phyloP scores from a whole-genome alignment of 306 rosid genomes.

The Malus asiatica region DNA sequence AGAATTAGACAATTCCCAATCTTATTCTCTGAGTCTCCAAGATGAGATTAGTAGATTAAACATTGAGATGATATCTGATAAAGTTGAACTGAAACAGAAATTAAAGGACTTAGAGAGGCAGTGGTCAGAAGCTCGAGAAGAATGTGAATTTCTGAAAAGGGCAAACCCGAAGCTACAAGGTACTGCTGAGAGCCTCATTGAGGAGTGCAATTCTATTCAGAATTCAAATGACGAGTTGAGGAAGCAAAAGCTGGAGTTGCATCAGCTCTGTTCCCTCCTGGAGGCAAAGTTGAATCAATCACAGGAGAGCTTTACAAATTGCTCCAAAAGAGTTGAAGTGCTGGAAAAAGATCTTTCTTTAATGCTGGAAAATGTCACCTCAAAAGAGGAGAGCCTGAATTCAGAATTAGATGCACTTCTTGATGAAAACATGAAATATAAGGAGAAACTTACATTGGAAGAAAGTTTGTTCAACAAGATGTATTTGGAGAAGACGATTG shows the following conservation, averaged over 20 bases:
- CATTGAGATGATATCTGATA: slow-evolving; percentile 14
- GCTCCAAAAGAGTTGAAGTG: slow-evolving; percentile 25
- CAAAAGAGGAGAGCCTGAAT: slow-evolving; percentile 28
- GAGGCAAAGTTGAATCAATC: slow-evolving; percentile 30
- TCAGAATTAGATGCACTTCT: slow-evolving; percentile 29
- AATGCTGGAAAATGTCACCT: slow-evolving; percentile 23
- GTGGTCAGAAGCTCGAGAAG: slow-evolving; percentile 30
- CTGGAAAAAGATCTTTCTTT: slow-evolving; percentile 24
- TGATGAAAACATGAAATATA: slow-evolving; percentile 26
- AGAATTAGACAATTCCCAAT: slow-evolving; percentile 26
- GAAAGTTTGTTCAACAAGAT: slow-evolving; percentile 22
- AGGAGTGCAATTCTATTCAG: slow-evolving; percentile 28
- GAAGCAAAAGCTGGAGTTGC: slow-evolving; percentile 28
- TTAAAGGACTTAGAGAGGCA: slow-evolving; percentile 23
- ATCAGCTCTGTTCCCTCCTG: slow-evolving; percentile 22
- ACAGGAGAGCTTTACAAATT: slow-evolving; percentile 17
- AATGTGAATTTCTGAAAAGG: slow-evolving; percentile 24
- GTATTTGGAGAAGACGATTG: slow-evolving; percentile 26
- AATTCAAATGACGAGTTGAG: slow-evolving; percentile 30
- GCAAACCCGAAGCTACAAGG: slow-evolving; percentile 35
- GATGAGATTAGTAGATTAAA: slow-evolving; percentile 19
- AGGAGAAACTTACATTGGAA: slow-evolving; percentile 18
- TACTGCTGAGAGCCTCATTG: slow-evolving; percentile 22
- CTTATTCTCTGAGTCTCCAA: slow-evolving; percentile 20
- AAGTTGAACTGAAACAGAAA: slow-evolving; percentile 17